Conservation (phyloP, 148 eudicot genomes). For the Oxyria digyna region DNA sequence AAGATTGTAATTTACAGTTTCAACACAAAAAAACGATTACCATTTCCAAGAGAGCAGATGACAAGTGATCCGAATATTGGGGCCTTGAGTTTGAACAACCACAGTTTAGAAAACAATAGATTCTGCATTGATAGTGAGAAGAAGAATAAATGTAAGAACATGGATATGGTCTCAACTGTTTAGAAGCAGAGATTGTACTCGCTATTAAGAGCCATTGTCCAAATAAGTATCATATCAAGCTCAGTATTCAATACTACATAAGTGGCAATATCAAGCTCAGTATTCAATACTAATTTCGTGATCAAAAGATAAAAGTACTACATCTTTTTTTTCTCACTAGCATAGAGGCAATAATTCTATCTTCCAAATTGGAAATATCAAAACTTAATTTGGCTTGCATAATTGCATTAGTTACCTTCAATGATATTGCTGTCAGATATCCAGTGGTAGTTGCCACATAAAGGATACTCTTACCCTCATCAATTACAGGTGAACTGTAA, state of each 20-base stretch:
- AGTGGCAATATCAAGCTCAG: neutral
- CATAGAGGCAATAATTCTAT: neutral
- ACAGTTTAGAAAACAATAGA: slow-evolving; percentile 30
- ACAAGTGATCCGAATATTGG: slow-evolving; percentile 83
- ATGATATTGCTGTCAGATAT: slow-evolving; percentile 48
- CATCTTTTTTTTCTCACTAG: neutral
- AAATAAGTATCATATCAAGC: neutral
- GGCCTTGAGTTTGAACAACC: slow-evolving; percentile 59
- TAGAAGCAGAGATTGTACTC: neutral
- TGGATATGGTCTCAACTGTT: neutral
- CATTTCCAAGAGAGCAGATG: slow-evolving; percentile 11
- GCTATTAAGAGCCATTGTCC: neutral
- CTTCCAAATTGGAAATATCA: neutral
- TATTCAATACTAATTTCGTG: neutral
- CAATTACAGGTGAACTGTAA: slow-evolving; percentile 70
- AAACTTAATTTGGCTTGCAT: too few species aligned
- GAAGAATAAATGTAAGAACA: neutral
- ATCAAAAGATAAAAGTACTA: too few species aligned
- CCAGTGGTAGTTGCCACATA: slow-evolving; percentile 31
- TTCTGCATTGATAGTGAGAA: slow-evolving; percentile 18
- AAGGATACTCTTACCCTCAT: slow-evolving; percentile 24
- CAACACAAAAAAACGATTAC: neutral
- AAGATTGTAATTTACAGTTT: neutral
- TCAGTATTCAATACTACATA: neutral
- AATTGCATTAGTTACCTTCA: slow-evolving; percentile 24